Conservation (phyloP, 805 yeast genomes). For the Yamadazyma sp. region DNA sequence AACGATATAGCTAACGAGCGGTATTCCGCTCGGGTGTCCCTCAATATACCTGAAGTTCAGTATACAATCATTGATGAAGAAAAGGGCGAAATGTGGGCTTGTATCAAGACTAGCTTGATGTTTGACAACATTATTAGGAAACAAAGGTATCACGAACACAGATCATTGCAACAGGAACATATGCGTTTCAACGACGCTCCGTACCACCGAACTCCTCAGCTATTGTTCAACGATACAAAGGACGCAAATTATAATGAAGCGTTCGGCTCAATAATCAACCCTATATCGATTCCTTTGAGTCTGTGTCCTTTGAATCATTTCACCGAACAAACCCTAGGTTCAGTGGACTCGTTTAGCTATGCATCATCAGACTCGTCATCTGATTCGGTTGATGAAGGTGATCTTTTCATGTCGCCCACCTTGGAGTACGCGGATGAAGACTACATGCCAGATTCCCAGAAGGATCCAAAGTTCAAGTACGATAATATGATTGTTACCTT, state of each 20-base stretch:
- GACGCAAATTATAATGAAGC: constrained; percentile 47
- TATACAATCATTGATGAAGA: constrained; percentile 25
- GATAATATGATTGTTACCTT: constrained; percentile 57
- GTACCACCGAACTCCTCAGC: constrained; percentile 74
- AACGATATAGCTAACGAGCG: constrained; percentile 72
- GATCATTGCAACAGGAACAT: constrained; percentile 61
- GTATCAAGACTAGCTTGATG: constrained; percentile 56
- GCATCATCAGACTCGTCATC: constrained; percentile 2
- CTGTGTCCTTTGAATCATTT: constrained; percentile 54
- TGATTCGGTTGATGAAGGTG: constrained; percentile 1
- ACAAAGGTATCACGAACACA: constrained; percentile 46
- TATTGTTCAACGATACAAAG: constrained; percentile 54
- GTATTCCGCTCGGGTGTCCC: constrained; percentile 55
- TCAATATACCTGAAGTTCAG: constrained; percentile 49
- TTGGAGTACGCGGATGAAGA: constrained; percentile 30
- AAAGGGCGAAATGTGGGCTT: constrained; percentile 28
- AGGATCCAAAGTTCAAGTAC: constrained; percentile 45
- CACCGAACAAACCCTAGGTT: constrained; percentile 7
- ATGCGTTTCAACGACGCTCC: constrained; percentile 75
- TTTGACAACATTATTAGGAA: constrained; percentile 59
- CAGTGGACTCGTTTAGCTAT: constrained; percentile 15
- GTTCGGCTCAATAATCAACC: constrained; percentile 55
- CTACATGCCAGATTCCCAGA: constrained; percentile 28
- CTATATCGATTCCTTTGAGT: constrained; percentile 62
- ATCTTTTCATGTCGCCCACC: constrained; percentile 21